Evolutionary conservation across 106 monocot genomes (phyloP), one percentile per base, ranked within the genome.

Genomic region (Vanilla planifolia): DNA sequence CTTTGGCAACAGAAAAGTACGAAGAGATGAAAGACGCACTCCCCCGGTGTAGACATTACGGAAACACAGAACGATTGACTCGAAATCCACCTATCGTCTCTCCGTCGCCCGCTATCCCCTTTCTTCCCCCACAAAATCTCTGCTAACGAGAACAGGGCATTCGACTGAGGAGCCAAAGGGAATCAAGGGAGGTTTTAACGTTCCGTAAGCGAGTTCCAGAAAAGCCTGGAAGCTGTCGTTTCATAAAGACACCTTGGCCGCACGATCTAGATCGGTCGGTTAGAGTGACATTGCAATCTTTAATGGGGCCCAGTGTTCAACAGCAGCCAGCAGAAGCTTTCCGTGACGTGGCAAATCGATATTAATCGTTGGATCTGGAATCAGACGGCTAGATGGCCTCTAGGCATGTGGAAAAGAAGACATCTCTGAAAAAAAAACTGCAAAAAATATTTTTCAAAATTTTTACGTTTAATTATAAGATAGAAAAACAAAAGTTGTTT

Each of bases 11-110:
- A 39, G 5, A 48, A 48, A 10, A 48, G 24, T 15, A 25, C 25
- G 23, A 21, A 25, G 48, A 24, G 25, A 48, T 24, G 48, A 26
- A 26, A 25, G 3, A 48, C 48, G 21, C 48, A 48, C 48, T 48
- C 48, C n/a, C 24, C 48, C 9, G 48, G 48, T 48, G 48, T 23
- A 48, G 48, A 48, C 48, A 48, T 48, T 48, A 25, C 24, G 48
- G 11, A 24, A 23, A 21, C 21, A 2, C 1, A 10, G 9, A 24
- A 16, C 48, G 24, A 48, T 11, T 10, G 23, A 25, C 2, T 10
- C 8, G 25, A 1, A 48, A 23, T 48, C 25, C 10, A n/a, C n/a
- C n/a, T n/a, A n/a, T n/a, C n/a, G n/a, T n/a, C n/a, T n/a, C n/a
- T n/a, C n/a, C n/a, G n/a, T n/a, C n/a, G n/a, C n/a, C n/a, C n/a